Evolutionary conservation across 2,329 filamentous ascomycete genomes (phyloP), one percentile per base, ranked within the genome.

Genomic region (Trichophyton rubrum): DNA sequence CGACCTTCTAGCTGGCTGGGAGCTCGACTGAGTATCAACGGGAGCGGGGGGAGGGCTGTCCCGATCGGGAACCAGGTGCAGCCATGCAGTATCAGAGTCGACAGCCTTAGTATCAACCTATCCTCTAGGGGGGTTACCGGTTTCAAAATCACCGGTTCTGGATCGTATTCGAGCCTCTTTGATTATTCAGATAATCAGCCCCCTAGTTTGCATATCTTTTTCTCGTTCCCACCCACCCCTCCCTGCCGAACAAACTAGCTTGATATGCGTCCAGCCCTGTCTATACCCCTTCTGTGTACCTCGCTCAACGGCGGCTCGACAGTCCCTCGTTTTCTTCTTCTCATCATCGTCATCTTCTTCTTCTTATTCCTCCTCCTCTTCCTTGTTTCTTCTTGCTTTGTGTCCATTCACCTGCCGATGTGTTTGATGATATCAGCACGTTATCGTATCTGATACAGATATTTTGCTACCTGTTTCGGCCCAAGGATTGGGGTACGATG

Each of bases 91-190:
- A 53, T 53, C 49, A 53, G 49, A 53, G 49, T 53, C 11, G 49
- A 24, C 27, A 53, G 49, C 49, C 22, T 30, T 24, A 30, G 49
- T n/a, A 15, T 53, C 49, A 53, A 51, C 49, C 27, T 30, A 20
- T 20, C 17, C 11, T 22, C 43, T 20, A 47, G 43, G 43, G 41
- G 38, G 45, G 45, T 7, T 51, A 33, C 9, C 22, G 24, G 49
- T 53, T 53, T 53, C 49, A 53, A 53, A 53, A 33, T 7, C 49
- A 11, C 49, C 30, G 49, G 49, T 53, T 53, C 49, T 53, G 49
- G 49, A 53, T 53, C 49, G 49, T 53, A 53, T 53, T 53, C 49
- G 49, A 53, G 49, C 49, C 49, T 53, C 49, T 53, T 20, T 53
- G 49, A 53, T 53, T 53, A 53, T 53, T 53, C 49, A 53, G 49